Percentiles rank a stretch among this genome's conserved stretches.
These are phyloP conservation scores for Diddensiella santjacobensis DNA, from an alignment of 805 yeast species.

Conservation along the genomic window DNA sequence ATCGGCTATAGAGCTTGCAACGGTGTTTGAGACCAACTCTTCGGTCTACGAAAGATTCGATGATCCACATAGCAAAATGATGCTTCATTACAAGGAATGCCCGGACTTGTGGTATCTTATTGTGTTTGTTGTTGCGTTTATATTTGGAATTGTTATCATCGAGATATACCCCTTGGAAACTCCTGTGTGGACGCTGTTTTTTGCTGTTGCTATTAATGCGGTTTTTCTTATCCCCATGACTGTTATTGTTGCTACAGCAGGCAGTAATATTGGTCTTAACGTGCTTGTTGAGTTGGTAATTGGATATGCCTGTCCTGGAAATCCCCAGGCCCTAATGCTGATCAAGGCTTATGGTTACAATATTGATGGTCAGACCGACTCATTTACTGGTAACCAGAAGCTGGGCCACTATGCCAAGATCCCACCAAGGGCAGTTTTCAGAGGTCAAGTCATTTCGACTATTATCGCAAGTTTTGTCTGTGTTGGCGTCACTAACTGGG, in stretches of 20 bases:
- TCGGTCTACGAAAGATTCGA: slow-evolving; percentile 39
- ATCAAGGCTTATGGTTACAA: slow-evolving; percentile 59
- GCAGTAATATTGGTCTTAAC: slow-evolving; percentile 52
- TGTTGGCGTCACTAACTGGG: slow-evolving; percentile 32
- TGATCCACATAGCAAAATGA: slow-evolving; percentile 33
- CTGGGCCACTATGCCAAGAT: slow-evolving; percentile 49
- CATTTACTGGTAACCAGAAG: slow-evolving; percentile 54
- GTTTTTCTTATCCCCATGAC: slow-evolving; percentile 62
- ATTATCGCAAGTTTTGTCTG: slow-evolving; percentile 26
- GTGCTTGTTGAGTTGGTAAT: slow-evolving; percentile 60
- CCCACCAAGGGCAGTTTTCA: slow-evolving; percentile 23
- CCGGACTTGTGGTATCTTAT: slow-evolving; percentile 69
- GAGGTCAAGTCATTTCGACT: slow-evolving; percentile 28
- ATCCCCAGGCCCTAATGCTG: slow-evolving; percentile 53
- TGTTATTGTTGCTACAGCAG: slow-evolving; percentile 57
- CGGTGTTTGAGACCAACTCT: too few species aligned
- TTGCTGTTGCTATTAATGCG: slow-evolving; percentile 50
- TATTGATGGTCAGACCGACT: slow-evolving; percentile 58
- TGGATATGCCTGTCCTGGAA: slow-evolving; percentile 62
- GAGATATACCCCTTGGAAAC: slow-evolving; percentile 44
- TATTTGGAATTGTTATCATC: slow-evolving; percentile 41
- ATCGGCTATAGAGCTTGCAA: too few species aligned
- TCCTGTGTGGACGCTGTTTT: slow-evolving; percentile 60
- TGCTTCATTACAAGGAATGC: slow-evolving; percentile 56
- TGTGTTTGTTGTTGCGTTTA: slow-evolving; percentile 42